Conservation (phyloP, 2,329 filamentous ascomycete genomes). For the Cladobotryum protrusum region DNA sequence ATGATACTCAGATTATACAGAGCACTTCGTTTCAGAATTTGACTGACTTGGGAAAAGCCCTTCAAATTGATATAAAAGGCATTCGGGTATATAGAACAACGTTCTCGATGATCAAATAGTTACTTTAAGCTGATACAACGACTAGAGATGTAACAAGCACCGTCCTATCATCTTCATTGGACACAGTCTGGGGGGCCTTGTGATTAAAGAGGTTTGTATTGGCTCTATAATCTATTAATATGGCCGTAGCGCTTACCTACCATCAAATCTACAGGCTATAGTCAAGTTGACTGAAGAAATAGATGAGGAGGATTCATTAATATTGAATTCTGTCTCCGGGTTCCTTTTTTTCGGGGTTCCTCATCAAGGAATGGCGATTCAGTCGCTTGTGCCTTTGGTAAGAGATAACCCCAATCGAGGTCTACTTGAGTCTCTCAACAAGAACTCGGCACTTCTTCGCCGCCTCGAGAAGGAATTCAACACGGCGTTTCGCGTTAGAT, state of each 20-base stretch:
- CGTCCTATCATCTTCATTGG: constrained; percentile 12
- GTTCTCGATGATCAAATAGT: too few species aligned
- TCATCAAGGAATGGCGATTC: constrained; percentile 11
- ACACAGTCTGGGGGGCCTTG: constrained; percentile 10
- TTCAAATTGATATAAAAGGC: not conserved
- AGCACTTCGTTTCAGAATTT: constrained; percentile 11
- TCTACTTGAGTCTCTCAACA: constrained; percentile 15
- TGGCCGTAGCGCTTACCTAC: not conserved
- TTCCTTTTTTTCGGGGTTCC: constrained; percentile 13
- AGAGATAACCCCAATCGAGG: constrained; percentile 10
- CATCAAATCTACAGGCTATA: not conserved
- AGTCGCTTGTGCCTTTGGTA: constrained; percentile 4
- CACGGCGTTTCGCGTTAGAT: not conserved
- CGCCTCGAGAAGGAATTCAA: constrained; percentile 8
- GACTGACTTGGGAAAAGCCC: constrained; percentile 1
- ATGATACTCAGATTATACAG: constrained; percentile 16
- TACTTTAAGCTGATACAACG: too few species aligned
- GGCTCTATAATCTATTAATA: not conserved
- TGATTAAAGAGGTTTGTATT: constrained; percentile 11
- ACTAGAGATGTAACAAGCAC: too few species aligned
- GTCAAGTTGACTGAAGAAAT: not conserved
- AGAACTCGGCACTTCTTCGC: constrained; percentile 13
- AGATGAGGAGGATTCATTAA: not conserved
- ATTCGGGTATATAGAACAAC: too few species aligned
- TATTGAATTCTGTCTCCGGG: not conserved